A percentile compares a stretch with the other conserved stretches of the same genome.
Evolutionary conservation across 108 stramenopile genomes (phyloP).

Genomic region (Craspedostauros australis): DNA sequence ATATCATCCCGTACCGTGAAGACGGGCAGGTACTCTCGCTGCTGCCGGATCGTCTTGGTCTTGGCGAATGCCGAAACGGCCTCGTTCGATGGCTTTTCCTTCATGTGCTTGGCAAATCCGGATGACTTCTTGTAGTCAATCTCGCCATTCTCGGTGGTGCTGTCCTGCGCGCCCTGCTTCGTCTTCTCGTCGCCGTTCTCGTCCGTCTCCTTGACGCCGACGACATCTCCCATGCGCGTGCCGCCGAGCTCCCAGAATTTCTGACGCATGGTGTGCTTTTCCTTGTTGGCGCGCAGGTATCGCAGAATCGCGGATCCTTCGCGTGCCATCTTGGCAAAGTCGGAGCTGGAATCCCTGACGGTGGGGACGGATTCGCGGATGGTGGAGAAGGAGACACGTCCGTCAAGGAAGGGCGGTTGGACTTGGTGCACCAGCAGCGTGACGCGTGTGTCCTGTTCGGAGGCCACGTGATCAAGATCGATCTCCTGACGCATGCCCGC

Average conservation of each 20-base stretch:
- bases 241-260: constrained; percentile 99
- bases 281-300: constrained; percentile 76
- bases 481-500: constrained; percentile 68
- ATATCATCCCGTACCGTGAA: constrained; percentile 91
- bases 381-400: constrained; percentile 74
- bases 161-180: constrained; percentile 16
- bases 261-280: constrained; percentile 88
- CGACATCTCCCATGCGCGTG: constrained; percentile 88
- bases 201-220: constrained; percentile 62
- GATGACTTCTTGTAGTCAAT: constrained; percentile 85
- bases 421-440: constrained; percentile 91
- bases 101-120: constrained; percentile 86
- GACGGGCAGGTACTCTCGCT: constrained; percentile 93
- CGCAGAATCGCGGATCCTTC: constrained; percentile 82
- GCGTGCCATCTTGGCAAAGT: constrained; percentile 90
- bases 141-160: constrained; percentile 42
- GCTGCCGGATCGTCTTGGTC: constrained; percentile 85
- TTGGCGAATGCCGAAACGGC: constrained; percentile 80
- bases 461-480: constrained; percentile 67
- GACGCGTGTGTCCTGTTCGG: constrained; percentile 57
- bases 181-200: constrained; percentile 17
- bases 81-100: constrained; percentile 31
- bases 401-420: constrained; percentile 95
- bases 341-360: constrained; percentile 75
- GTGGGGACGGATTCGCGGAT: constrained; percentile 81